Percentiles rank a stretch among this genome's conserved stretches.
These are phyloP conservation scores for Pseudonitzschia multistriata DNA, from an alignment of 108 stramenopile genomes.

Conservation along the genomic window DNA sequence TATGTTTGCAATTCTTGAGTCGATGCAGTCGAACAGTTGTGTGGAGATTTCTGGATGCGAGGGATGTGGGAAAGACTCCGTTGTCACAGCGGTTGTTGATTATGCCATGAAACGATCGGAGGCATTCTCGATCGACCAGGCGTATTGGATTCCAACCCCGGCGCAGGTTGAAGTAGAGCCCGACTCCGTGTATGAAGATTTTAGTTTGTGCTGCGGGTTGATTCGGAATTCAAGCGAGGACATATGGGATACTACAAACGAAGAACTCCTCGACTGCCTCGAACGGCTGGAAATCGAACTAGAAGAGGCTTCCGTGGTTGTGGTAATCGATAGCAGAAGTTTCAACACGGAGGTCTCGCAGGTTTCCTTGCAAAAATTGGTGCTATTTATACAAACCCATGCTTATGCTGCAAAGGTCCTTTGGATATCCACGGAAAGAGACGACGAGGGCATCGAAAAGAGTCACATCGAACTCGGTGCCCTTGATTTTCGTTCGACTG, in stretches of 20 bases:
- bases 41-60: slow-evolving; percentile 47
- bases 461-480: slow-evolving; percentile 21
- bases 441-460: neutral
- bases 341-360: slow-evolving; percentile 7
- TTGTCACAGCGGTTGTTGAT: slow-evolving; percentile 16
- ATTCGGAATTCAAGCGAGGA: slow-evolving; percentile 13
- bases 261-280: slow-evolving; percentile 18
- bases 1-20: slow-evolving; percentile 51
- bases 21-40: slow-evolving; percentile 39
- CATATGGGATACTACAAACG: slow-evolving; percentile 20
- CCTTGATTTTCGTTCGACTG: slow-evolving; percentile 28
- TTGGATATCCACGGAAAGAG: slow-evolving; percentile 1
- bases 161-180: slow-evolving; percentile 6
- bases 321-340: slow-evolving; percentile 24
- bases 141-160: slow-evolving; percentile 33
- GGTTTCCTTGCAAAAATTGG: slow-evolving; percentile 23
- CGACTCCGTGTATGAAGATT: slow-evolving; percentile 36
- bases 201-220: slow-evolving; percentile 16
- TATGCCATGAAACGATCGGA: slow-evolving; percentile 18
- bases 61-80: slow-evolving; percentile 43
- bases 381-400: slow-evolving; percentile 17
- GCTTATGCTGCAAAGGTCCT: slow-evolving; percentile 15
- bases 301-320: slow-evolving; percentile 9
- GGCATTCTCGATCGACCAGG: slow-evolving; percentile 13
- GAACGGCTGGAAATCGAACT: slow-evolving; percentile 32